These are phyloP conservation scores for Tolypocladium endophyticum DNA, from an alignment of 2,329 filamentous ascomycete species.

Conservation along the genomic window DNA sequence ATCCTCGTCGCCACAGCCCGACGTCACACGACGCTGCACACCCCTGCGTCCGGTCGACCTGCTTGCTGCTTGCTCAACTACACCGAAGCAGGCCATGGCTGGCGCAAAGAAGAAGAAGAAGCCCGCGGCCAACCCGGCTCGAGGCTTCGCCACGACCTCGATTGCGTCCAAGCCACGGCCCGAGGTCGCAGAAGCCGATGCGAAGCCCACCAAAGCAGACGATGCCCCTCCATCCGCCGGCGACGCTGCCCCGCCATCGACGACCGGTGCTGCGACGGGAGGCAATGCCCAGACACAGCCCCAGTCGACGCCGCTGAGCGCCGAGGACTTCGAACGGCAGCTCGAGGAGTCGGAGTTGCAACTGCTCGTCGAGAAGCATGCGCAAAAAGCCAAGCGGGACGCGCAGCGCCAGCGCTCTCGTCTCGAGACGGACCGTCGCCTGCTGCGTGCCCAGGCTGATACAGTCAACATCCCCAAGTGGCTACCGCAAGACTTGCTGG, in stretches of 20 bases:
- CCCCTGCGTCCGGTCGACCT: not conserved
- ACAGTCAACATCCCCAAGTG: slow-evolving; percentile 63
- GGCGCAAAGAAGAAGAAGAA: slow-evolving; percentile 82
- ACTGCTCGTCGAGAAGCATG: slow-evolving; percentile 74
- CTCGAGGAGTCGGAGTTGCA: slow-evolving; percentile 88
- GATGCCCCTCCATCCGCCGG: slow-evolving; percentile 17
- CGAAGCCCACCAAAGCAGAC: slow-evolving; percentile 16
- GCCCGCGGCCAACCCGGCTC: slow-evolving; percentile 71
- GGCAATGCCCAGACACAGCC: slow-evolving; percentile 1
- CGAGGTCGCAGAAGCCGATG: slow-evolving; percentile 37
- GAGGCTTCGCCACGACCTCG: slow-evolving; percentile 90
- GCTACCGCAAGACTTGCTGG: slow-evolving; percentile 69
- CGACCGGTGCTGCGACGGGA: not conserved
- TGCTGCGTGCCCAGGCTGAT: slow-evolving; percentile 72
- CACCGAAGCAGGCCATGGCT: slow-evolving; percentile 44
- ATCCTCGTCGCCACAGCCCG: not conserved
- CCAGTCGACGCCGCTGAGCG: slow-evolving; percentile 48
- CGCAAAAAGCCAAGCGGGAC: slow-evolving; percentile 69
- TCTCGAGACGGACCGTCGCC: slow-evolving; percentile 73
- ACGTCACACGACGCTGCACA: not conserved
- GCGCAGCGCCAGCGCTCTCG: slow-evolving; percentile 64
- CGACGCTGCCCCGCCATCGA: slow-evolving; percentile 11
- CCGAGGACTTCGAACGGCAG: slow-evolving; percentile 83
- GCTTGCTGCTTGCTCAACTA: not conserved
- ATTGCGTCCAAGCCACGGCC: slow-evolving; percentile 71